Conservation (phyloP, 2,329 filamentous ascomycete genomes). For the Canariomyces notabilis region DNA sequence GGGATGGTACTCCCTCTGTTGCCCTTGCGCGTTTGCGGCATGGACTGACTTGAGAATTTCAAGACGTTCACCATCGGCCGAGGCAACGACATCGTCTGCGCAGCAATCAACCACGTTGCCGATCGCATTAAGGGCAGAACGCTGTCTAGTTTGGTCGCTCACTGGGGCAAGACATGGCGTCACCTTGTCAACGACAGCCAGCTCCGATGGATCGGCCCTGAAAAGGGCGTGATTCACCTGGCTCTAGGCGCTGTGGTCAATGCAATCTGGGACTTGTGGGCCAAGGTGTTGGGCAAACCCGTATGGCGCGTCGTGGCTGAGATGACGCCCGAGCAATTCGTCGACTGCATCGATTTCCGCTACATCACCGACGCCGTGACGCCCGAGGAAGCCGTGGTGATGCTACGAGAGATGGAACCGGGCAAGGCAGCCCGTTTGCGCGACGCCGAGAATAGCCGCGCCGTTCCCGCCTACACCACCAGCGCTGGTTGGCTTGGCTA, state of each 20-base stretch:
- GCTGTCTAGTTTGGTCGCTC: slow-evolving; percentile 67
- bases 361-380: slow-evolving; percentile 95
- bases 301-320: slow-evolving; percentile 88
- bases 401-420: slow-evolving; percentile 61
- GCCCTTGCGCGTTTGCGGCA: not conserved
- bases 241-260: slow-evolving; percentile 86
- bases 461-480: slow-evolving; percentile 88
- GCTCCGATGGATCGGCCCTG: slow-evolving; percentile 87
- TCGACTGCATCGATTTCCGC: slow-evolving; percentile 84
- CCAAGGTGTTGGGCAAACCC: slow-evolving; percentile 77
- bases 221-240: slow-evolving; percentile 91
- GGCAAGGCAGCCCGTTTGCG: slow-evolving; percentile 67
- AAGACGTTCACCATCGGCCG: slow-evolving; percentile 79
- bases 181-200: slow-evolving; percentile 88
- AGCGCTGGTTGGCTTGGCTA: slow-evolving; percentile 91
- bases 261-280: slow-evolving; percentile 94
- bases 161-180: slow-evolving; percentile 79
- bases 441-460: slow-evolving; percentile 67
- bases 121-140: slow-evolving; percentile 71
- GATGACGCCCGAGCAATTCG: slow-evolving; percentile 83
- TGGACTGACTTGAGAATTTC: slow-evolving; percentile 4
- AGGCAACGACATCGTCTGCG: slow-evolving; percentile 88
- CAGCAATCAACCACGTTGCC: slow-evolving; percentile 73
- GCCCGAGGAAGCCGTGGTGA: slow-evolving; percentile 69
- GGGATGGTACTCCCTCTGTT: slow-evolving; percentile 58